phyloP scores from a whole-genome alignment of 2,329 filamentous ascomycete genomes.

The Arachnopeziza araneosa region DNA sequence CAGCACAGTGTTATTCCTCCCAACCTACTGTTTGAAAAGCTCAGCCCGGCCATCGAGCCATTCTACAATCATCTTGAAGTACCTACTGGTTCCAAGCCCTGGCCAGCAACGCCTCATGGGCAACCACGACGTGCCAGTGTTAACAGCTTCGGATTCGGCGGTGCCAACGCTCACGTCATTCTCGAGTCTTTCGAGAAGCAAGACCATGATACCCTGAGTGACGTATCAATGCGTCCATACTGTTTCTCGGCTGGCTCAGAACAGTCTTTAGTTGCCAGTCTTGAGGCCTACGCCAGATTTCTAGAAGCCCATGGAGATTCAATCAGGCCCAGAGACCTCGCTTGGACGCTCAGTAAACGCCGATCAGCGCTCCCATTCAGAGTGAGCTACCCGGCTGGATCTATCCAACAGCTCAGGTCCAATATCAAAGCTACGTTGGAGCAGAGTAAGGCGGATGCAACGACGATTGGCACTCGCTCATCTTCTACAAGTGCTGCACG shows the following conservation, averaged over 20 bases:
- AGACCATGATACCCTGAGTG: background rate
- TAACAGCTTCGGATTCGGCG: conserved; percentile 24
- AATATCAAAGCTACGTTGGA: too few species aligned
- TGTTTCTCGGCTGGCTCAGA: conserved; percentile 18
- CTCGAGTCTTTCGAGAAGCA: conserved; percentile 25
- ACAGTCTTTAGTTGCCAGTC: too few species aligned
- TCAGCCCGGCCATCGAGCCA: conserved; percentile 22
- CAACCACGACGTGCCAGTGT: conserved; percentile 17
- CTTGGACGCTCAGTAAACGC: conserved; percentile 5
- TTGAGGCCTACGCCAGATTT: background rate
- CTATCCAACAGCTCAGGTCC: too few species aligned
- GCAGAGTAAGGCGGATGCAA: too few species aligned
- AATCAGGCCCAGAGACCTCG: conserved; percentile 1
- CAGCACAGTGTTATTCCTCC: conserved; percentile 33
- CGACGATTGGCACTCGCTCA: conserved; percentile 1
- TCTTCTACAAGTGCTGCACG: background rate
- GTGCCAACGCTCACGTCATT: conserved; percentile 22
- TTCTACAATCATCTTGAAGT: conserved; percentile 12
- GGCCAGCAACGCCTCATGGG: conserved; percentile 12
- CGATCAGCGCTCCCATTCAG: conserved; percentile 6
- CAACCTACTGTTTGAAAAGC: conserved; percentile 14
- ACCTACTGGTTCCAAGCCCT: conserved; percentile 9
- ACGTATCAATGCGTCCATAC: too few species aligned
- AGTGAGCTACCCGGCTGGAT: too few species aligned
- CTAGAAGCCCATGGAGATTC: background rate